Percentiles rank a stretch among this genome's conserved stretches.
phyloP scores from a whole-genome alignment of 495 filamentous ascomycete species.

The Chaetomium cochliodes region DNA sequence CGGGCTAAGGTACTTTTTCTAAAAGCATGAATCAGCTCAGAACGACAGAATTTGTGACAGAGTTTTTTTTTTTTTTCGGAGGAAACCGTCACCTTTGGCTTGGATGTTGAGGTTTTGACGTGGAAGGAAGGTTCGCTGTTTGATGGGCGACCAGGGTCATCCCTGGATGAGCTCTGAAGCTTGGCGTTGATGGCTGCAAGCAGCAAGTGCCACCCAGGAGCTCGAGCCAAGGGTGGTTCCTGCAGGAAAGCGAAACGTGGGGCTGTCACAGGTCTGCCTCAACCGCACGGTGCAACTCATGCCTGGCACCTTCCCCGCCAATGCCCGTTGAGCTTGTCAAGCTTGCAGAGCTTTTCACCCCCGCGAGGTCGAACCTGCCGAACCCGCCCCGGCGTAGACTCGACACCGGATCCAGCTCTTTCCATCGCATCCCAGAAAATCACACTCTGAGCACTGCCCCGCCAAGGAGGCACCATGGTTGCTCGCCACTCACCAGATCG shows the following conservation, averaged over 20 bases:
- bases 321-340: slow-evolving; percentile 9
- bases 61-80: no score
- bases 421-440: slow-evolving; percentile 23
- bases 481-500: background rate
- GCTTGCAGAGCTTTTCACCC: slow-evolving; percentile 8
- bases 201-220: slow-evolving; percentile 1
- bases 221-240: slow-evolving; percentile 17
- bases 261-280: slow-evolving; percentile 34
- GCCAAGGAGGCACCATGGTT: background rate
- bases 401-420: slow-evolving; percentile 30
- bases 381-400: slow-evolving; percentile 20
- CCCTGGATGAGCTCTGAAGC: slow-evolving; percentile 17
- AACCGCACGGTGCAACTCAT: slow-evolving; percentile 33
- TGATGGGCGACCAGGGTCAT: slow-evolving; percentile 24
- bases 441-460: background rate
- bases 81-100: background rate
- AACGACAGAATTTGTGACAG: no score
- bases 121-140: slow-evolving; percentile 12
- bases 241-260: slow-evolving; percentile 32
- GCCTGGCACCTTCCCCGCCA: slow-evolving; percentile 20
- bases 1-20: no score
- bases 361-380: background rate
- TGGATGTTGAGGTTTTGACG: background rate
- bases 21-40: no score
- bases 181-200: slow-evolving; percentile 9